phyloP scores from a whole-genome alignment of 306 rosid genomes.

The Clitoria ternatea region DNA sequence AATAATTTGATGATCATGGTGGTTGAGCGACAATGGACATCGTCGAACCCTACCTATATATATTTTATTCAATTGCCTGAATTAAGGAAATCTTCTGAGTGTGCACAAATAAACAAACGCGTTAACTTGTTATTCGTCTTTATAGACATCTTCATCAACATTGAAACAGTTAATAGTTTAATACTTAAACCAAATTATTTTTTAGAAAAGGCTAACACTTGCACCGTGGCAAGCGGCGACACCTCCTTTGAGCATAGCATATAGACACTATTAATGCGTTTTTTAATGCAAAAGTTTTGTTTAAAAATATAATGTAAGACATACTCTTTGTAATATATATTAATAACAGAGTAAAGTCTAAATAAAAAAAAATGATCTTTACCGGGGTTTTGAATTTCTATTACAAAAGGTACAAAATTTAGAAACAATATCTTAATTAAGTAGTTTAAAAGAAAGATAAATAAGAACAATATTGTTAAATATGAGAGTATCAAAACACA shows the following conservation, averaged over 20 bases:
- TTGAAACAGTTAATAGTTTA: neutral
- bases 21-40: constrained; percentile 21
- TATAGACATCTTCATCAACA: neutral
- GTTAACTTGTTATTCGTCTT: no score
- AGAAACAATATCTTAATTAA: no score
- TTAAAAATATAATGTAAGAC: neutral
- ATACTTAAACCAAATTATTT: no score
- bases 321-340: neutral
- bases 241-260: neutral
- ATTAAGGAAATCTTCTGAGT: neutral
- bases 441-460: no score
- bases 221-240: no score
- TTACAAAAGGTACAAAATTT: neutral
- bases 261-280: neutral
- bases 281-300: neutral
- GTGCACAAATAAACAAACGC: no score
- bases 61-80: neutral
- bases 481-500: no score
- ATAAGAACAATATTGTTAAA: no score
- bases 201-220: no score
- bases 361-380: neutral
- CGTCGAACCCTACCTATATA: neutral
- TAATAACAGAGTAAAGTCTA: neutral
- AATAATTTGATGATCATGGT: constrained; percentile 21
- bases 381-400: neutral